phyloP scores from a whole-genome alignment of 1,284 basidiomycete genomes.

The Bondarzewia mesenterica region DNA sequence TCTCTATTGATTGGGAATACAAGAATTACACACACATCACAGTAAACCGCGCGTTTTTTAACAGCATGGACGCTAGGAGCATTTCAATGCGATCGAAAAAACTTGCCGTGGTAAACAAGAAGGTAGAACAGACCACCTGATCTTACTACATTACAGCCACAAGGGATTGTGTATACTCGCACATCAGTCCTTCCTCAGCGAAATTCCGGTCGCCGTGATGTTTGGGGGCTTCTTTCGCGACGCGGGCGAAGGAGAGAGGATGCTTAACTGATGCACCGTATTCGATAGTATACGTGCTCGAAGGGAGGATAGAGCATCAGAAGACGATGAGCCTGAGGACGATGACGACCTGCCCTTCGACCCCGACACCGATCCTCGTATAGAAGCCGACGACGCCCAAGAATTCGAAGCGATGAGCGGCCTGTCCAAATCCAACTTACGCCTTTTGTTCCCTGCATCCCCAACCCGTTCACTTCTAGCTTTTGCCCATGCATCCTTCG shows the following conservation, averaged over 20 bases:
- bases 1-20: too few relatives aligned
- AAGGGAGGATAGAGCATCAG: constrained; percentile 24
- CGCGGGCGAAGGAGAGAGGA: neutral
- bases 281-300: constrained; percentile 53
- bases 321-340: neutral
- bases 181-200: constrained; percentile 7
- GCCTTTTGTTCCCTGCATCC: constrained; percentile 37
- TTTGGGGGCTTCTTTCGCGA: constrained; percentile 5
- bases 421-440: constrained; percentile 32
- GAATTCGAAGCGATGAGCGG: constrained; percentile 20
- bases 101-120: too few relatives aligned
- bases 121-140: too few relatives aligned
- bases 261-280: constrained; percentile 16
- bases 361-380: constrained; percentile 3
- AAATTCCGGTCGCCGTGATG: constrained; percentile 5
- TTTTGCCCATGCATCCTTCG: constrained; percentile 53
- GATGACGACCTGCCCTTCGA: constrained; percentile 11
- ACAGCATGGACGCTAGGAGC: too few relatives aligned
- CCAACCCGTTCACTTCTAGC: constrained; percentile 35
- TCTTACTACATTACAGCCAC: too few relatives aligned
- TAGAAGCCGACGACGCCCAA: constrained; percentile 8
- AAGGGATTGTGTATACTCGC: too few relatives aligned
- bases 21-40: too few relatives aligned
- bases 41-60: too few relatives aligned
- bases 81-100: too few relatives aligned